Conservation (phyloP, 2,329 filamentous ascomycete genomes). For the Trichoderma citrinoviride region DNA sequence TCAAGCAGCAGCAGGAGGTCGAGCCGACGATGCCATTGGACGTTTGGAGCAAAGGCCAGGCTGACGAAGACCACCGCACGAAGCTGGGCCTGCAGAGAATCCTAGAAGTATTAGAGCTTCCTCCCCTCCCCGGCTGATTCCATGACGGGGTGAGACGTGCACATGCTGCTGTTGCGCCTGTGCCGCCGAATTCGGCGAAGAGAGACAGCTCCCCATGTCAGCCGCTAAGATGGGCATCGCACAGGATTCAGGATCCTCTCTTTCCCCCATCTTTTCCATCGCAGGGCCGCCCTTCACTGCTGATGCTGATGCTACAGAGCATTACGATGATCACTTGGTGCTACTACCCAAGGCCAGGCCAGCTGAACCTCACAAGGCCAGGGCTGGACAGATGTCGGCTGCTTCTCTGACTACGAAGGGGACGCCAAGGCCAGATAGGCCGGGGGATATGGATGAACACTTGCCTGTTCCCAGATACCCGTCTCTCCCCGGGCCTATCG, state of each 20-base stretch:
- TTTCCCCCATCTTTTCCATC: background rate
- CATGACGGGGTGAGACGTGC: slow-evolving; percentile 11
- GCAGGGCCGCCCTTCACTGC: background rate
- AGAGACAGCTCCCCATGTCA: slow-evolving; percentile 15
- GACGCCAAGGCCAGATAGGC: background rate
- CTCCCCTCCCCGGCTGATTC: background rate
- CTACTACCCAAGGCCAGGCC: background rate
- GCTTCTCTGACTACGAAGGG: background rate
- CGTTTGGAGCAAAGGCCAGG: background rate
- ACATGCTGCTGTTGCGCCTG: slow-evolving; percentile 4
- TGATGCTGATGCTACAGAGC: background rate
- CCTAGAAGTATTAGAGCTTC: background rate
- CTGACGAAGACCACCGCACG: slow-evolving; percentile 6
- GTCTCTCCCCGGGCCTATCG: background rate
- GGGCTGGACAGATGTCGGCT: background rate
- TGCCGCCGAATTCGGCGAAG: slow-evolving; percentile 17
- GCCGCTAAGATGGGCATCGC: slow-evolving; percentile 8
- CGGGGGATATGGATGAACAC: background rate
- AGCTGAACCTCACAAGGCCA: slow-evolving; percentile 6
- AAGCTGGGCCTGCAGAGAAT: slow-evolving; percentile 3
- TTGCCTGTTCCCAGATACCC: background rate
- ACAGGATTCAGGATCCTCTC: slow-evolving; percentile 9
- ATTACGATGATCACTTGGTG: background rate
- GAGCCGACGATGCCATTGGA: slow-evolving; percentile 6
- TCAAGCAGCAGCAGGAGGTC: background rate